Evolutionary conservation across 495 filamentous ascomycete genomes (phyloP).

Genomic region (Neurospora discreta): DNA sequence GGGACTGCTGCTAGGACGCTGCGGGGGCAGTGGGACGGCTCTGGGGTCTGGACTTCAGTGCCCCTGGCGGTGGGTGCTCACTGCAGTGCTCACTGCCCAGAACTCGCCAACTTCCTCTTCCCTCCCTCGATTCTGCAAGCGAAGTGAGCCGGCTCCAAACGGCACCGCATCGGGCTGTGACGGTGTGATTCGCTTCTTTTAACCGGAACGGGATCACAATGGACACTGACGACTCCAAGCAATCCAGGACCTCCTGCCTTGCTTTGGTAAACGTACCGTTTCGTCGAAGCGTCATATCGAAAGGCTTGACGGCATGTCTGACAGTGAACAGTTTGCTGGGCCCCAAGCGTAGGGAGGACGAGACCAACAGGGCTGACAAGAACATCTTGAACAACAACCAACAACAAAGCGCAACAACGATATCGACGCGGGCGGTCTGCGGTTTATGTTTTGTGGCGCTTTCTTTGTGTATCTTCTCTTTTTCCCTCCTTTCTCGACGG

Average conservation of each 20-base stretch:
- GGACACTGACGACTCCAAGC: neutral
- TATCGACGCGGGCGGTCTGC: neutral
- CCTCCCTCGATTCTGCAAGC: neutral
- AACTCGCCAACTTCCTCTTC: neutral
- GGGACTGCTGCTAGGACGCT: neutral
- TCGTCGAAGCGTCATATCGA: neutral
- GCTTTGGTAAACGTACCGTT: neutral
- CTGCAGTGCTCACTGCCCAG: neutral
- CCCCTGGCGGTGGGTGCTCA: too few species aligned
- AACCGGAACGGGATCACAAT: neutral
- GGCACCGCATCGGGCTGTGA: neutral
- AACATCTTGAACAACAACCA: neutral
- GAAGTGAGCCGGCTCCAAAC: neutral
- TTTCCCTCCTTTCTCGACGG: neutral
- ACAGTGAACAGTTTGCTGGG: neutral
- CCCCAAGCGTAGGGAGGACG: neutral
- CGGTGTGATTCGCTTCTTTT: neutral
- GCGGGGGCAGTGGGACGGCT: neutral
- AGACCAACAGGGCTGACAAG: neutral
- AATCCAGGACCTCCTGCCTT: neutral
- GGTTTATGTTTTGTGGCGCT: neutral
- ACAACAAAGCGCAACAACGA: neutral
- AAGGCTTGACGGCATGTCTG: neutral
- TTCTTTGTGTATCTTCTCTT: neutral
- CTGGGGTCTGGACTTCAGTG: neutral